These are phyloP conservation scores for Marchantia polymorpha DNA, from an alignment of 225 moss, liverwort and hornwort species.

Conservation along the genomic window DNA sequence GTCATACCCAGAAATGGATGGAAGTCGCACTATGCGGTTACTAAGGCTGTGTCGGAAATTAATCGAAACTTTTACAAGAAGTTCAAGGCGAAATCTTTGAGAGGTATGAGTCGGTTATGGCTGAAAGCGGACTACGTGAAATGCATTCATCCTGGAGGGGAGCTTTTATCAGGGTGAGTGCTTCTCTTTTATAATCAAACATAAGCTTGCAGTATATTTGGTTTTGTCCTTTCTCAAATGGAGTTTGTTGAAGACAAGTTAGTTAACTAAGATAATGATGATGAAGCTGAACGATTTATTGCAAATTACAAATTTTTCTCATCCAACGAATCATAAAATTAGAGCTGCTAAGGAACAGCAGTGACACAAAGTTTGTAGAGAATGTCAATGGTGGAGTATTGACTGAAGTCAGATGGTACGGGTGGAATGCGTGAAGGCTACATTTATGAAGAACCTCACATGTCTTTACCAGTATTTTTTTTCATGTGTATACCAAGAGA, in stretches of 20 bases:
- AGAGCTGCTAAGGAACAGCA: no score
- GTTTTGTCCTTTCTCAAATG: neutral
- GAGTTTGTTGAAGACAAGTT: neutral
- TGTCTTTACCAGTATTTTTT: no score
- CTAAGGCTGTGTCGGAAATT: conserved; percentile 52
- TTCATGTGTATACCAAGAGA: no score
- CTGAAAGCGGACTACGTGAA: conserved; percentile 58
- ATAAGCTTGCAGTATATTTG: neutral
- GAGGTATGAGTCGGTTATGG: conserved; percentile 61
- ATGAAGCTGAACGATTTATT: no score
- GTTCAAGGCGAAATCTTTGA: conserved; percentile 50
- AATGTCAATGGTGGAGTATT: no score
- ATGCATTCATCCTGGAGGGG: conserved; percentile 61
- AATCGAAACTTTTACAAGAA: conserved; percentile 58
- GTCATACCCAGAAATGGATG: conserved; percentile 50
- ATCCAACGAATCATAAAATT: no score
- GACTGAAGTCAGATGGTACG: no score
- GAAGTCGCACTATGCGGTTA: conserved; percentile 61
- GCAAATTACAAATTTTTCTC: no score
- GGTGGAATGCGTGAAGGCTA: no score
- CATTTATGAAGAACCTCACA: no score
- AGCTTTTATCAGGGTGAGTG: conserved; percentile 55
- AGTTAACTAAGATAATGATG: no score
- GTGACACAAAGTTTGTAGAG: no score
- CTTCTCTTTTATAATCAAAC: neutral